Conservation (phyloP, 208 protist genomes). For the Trypanosoma platydactyli region DNA sequence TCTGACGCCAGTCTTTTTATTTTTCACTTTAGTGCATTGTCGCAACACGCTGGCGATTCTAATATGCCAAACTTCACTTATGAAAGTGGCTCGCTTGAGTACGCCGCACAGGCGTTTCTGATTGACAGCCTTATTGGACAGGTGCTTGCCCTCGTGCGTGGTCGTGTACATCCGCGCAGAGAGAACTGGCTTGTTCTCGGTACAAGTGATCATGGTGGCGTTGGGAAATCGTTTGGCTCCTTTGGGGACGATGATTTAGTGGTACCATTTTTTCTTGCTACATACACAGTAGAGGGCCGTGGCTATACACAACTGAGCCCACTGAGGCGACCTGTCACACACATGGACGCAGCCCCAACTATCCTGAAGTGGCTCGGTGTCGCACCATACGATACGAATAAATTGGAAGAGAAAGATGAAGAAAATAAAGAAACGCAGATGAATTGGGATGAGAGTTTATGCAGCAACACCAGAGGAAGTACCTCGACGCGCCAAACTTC, state of each 20-base stretch:
- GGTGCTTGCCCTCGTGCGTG: slow-evolving; percentile 54
- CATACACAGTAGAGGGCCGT: slow-evolving; percentile 48
- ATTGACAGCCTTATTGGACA: slow-evolving; percentile 72
- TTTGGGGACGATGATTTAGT: slow-evolving; percentile 32
- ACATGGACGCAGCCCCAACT: slow-evolving; percentile 74
- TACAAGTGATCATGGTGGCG: slow-evolving; percentile 62
- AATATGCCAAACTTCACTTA: slow-evolving; percentile 56
- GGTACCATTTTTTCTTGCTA: slow-evolving; percentile 65
- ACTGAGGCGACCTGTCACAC: slow-evolving; percentile 43
- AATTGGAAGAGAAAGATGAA: slow-evolving; percentile 7
- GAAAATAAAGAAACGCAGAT: slow-evolving; percentile 8
- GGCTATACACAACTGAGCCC: slow-evolving; percentile 40
- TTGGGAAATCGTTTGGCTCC: slow-evolving; percentile 43
- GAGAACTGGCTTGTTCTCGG: slow-evolving; percentile 84
- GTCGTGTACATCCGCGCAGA: slow-evolving; percentile 49
- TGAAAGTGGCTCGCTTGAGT: slow-evolving; percentile 41
- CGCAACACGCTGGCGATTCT: slow-evolving; percentile 46
- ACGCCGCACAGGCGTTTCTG: slow-evolving; percentile 67
- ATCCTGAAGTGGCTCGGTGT: slow-evolving; percentile 73
- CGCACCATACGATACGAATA: slow-evolving; percentile 42
- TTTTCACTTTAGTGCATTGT: slow-evolving; percentile 72
- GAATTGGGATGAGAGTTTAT: slow-evolving; percentile 26
- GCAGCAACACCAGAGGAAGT: slow-evolving; percentile 3
- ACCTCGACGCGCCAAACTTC: background rate
- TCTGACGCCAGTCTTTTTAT: slow-evolving; percentile 57